Evolutionary conservation across 177 flowering plant species (phyloP).

Genomic region (Vitis hybrid): DNA sequence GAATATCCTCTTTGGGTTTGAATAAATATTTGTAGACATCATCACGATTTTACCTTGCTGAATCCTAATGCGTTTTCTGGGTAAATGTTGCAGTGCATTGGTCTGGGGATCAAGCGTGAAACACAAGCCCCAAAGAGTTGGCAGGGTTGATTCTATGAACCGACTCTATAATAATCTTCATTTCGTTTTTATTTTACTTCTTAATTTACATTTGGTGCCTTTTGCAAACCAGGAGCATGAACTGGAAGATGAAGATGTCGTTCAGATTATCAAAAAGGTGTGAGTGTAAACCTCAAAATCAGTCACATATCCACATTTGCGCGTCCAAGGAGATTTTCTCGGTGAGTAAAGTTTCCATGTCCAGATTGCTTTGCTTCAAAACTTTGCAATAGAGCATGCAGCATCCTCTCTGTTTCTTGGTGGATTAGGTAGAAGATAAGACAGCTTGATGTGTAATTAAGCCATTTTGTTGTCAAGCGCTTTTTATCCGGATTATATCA

Average conservation of each 20-base stretch:
- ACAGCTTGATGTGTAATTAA: constrained; percentile 17
- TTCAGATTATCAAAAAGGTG: constrained; percentile 91
- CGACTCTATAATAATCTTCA: background rate
- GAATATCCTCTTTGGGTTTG: too few relatives aligned
- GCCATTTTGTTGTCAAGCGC: constrained; percentile 2
- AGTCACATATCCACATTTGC: too few relatives aligned
- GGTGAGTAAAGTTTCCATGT: background rate
- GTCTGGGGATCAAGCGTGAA: constrained; percentile 99
- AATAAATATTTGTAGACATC: too few relatives aligned
- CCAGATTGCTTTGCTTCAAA: background rate
- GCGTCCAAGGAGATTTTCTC: background rate
- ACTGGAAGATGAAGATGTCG: constrained; percentile 97
- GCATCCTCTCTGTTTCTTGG: background rate
- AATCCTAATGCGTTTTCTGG: background rate
- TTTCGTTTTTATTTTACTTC: background rate
- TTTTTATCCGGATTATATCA: background rate
- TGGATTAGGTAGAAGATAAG: constrained; percentile 5
- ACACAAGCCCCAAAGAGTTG: constrained; percentile 99
- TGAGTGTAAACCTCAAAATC: constrained; percentile 18
- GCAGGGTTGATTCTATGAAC: constrained; percentile 56
- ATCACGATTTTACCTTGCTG: background rate
- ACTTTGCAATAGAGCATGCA: background rate
- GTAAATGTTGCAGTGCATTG: constrained; percentile 62
- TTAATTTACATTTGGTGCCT: constrained; percentile 6
- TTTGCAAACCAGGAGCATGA: constrained; percentile 74